Base-by-base conservation (phyloP, 2,329 filamentous ascomycete species). In the Nemania bipapillata region DNA sequence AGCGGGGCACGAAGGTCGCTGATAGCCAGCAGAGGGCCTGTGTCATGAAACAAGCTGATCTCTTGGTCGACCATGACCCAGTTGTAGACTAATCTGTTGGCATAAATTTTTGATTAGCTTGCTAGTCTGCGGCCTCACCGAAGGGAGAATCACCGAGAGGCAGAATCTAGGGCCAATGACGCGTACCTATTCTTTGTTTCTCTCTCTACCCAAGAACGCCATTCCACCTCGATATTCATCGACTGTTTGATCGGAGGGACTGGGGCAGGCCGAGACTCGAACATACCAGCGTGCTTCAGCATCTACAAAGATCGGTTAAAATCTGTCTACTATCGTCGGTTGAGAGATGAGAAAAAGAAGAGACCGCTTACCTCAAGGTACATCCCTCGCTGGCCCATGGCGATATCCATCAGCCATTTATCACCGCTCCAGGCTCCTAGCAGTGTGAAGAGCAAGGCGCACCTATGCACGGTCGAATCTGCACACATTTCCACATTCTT, bases 1-100 rank as follows among this genome's bases (percentile, higher is more conserved):
- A 92, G 86, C 3, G 90, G 88, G 49, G 88, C 86, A 24, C 85
- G 84, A 55, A 92, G 85, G 66, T 92, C 89, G 32, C 86, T 89
- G 62, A 91, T 86, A 15, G 89, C 86, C 64, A 92, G 86, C 35
- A 91, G 80, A 0, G 89, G 87, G 1, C 84, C 83, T 0, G 84
- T 86, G 74, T 91, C 89, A 71, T 90, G 85, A 79, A 91, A 91
- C 8, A 91, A 81, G 55, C 88, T 87, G 63, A 91, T 81, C 78
- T 93, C 91, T 74, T 92, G 90, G 75, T 93, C 91, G 26, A 91
- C 85, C 86, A 91, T 91, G 22, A 90, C 87, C 88, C 90, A 92
- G 63, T 90, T 91, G 79, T 92, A 92, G n/a, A 91, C 87, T 35
- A 92, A 82, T 72, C 90, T 90, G 74, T 66, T 3, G 47, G 47